Evolutionary conservation across 2,329 filamentous ascomycete species (phyloP).

Genomic region (Rugonectria rugulosa): DNA sequence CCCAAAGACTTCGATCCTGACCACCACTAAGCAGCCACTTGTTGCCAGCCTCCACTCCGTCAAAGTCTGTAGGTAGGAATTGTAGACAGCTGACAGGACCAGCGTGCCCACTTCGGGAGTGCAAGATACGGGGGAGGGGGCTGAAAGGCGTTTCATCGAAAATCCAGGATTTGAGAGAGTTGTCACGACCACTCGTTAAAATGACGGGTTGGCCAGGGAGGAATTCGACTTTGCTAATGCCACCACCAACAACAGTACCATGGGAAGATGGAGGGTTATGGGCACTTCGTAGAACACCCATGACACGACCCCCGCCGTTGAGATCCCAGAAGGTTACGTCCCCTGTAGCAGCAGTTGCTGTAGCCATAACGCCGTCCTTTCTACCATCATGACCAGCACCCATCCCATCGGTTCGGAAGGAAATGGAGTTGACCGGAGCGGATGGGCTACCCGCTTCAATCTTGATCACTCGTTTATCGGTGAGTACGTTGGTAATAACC

Average conservation of each 20-base stretch:
- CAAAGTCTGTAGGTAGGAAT: conserved; percentile 88
- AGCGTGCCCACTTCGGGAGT: conserved; percentile 87
- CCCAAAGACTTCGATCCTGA: conserved; percentile 91
- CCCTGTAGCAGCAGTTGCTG: conserved; percentile 77
- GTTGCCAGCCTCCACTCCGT: conserved; percentile 85
- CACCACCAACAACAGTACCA: conserved; percentile 69
- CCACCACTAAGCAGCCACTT: conserved; percentile 96
- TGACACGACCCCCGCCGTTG: conserved; percentile 85
- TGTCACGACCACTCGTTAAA: conserved; percentile 89
- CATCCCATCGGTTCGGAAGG: conserved; percentile 87
- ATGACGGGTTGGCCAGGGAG: conserved; percentile 88
- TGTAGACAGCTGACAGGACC: conserved; percentile 82
- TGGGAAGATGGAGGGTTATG: conserved; percentile 76
- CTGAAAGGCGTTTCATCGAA: conserved; percentile 94
- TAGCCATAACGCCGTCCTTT: conserved; percentile 92
- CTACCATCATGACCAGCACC: conserved; percentile 89
- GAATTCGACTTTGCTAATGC: conserved; percentile 89
- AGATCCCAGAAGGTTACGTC: conserved; percentile 98
- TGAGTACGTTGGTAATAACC: conserved; percentile 81
- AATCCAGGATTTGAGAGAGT: conserved; percentile 95
- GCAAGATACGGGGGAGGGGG: conserved; percentile 82
- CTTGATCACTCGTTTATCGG: conserved; percentile 75
- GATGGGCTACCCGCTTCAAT: conserved; percentile 72
- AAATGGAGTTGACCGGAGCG: conserved; percentile 78
- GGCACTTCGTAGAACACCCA: conserved; percentile 85